These are phyloP conservation scores for Xerocomus spinulosus DNA, from an alignment of 768 basidiomycete species.

Conservation along the genomic window DNA sequence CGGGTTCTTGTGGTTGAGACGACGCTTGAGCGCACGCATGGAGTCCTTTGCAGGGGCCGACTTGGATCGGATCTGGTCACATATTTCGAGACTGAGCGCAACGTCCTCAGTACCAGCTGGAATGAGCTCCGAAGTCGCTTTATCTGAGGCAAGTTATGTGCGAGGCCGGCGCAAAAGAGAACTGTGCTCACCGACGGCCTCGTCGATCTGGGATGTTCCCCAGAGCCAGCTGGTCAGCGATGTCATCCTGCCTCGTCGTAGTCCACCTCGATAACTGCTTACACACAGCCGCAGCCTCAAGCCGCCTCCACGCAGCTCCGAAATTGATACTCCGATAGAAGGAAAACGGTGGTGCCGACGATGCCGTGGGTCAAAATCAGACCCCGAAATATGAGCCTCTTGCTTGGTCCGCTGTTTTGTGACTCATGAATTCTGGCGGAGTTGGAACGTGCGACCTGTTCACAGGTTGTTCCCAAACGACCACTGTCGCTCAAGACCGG, in stretches of 20 bases:
- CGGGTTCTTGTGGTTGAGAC: constrained; percentile 91
- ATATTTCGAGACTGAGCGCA: constrained; percentile 90
- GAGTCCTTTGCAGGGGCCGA: constrained; percentile 79
- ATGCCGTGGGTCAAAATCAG: not conserved
- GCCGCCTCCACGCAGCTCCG: constrained; percentile 8
- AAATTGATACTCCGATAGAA: constrained; percentile 22
- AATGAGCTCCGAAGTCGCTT: constrained; percentile 87
- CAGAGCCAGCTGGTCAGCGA: constrained; percentile 67
- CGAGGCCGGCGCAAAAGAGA: not conserved
- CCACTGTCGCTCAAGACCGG: constrained; percentile 27
- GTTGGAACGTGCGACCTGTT: constrained; percentile 29
- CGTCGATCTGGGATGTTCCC: constrained; percentile 80
- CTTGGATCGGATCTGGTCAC: constrained; percentile 94
- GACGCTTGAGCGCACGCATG: constrained; percentile 81
- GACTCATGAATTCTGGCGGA: constrained; percentile 29
- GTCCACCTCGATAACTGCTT: constrained; percentile 4
- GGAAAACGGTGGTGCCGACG: constrained; percentile 1
- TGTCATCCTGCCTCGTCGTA: constrained; percentile 41
- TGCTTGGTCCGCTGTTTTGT: too few species aligned
- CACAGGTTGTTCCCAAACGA: constrained; percentile 33
- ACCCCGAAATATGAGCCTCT: not conserved
- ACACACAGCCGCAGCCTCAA: constrained; percentile 21
- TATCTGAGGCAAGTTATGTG: constrained; percentile 54
- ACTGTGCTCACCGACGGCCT: constrained; percentile 64
- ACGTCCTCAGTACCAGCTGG: constrained; percentile 86